phyloP scores from a whole-genome alignment of 345 rosid species.

The Rhizophora mangle region DNA sequence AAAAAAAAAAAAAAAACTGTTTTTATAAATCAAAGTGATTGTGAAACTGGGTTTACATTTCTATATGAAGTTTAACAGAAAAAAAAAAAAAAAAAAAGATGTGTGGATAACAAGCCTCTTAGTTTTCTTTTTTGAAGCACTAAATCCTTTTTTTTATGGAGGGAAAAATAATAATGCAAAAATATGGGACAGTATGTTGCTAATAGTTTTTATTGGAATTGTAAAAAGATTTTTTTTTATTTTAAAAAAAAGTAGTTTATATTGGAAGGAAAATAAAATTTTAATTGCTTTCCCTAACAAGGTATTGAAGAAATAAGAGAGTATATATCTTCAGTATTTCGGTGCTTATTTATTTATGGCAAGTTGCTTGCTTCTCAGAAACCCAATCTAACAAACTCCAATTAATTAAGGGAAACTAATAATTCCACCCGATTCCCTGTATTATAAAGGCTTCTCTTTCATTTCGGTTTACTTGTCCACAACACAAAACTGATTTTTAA shows the following conservation, averaged over 20 bases:
- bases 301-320: slow-evolving; percentile 16
- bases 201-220: slow-evolving; percentile 1
- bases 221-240: no score
- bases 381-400: slow-evolving; percentile 6
- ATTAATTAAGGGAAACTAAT: background rate
- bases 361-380: slow-evolving; percentile 24
- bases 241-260: background rate
- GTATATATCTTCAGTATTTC: background rate
- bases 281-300: slow-evolving; percentile 12
- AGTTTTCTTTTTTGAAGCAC: no score
- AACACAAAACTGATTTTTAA: background rate
- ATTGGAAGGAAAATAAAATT: background rate
- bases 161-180: no score
- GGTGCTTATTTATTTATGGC: slow-evolving; percentile 20
- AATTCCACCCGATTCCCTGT: background rate
- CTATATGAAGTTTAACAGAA: no score
- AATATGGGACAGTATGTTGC: background rate
- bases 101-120: no score
- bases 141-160: no score
- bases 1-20: no score
- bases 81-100: no score
- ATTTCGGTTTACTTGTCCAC: background rate
- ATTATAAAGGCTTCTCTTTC: background rate
- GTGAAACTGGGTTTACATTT: no score
- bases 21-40: no score